Conservation (phyloP, 208 protist species). For the Trypanosoma cruzi region DNA sequence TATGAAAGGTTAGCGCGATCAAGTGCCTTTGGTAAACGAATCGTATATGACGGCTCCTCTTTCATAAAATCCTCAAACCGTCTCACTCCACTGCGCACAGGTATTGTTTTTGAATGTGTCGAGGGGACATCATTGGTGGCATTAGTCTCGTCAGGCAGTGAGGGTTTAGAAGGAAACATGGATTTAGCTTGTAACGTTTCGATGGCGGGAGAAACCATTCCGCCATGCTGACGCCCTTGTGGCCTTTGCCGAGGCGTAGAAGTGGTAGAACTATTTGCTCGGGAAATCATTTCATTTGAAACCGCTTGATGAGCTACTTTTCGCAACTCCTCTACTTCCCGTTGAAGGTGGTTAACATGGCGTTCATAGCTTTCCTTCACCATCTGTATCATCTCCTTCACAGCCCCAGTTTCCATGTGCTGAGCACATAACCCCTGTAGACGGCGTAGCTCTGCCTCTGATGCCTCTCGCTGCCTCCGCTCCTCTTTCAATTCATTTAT, state of each 20-base stretch:
- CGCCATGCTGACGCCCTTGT: background rate
- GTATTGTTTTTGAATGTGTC: background rate
- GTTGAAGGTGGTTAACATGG: slow-evolving; percentile 21
- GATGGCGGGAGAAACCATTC: slow-evolving; percentile 18
- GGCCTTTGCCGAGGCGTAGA: slow-evolving; percentile 8
- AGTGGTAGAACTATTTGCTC: background rate
- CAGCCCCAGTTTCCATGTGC: background rate
- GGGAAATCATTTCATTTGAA: slow-evolving; percentile 14
- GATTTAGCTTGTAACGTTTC: background rate
- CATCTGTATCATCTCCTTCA: slow-evolving; percentile 26
- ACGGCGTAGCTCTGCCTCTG: slow-evolving; percentile 20
- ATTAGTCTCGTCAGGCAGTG: background rate
- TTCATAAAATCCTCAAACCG: slow-evolving; percentile 80
- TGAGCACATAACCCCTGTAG: slow-evolving; percentile 9
- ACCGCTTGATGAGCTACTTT: background rate
- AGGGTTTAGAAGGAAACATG: slow-evolving; percentile 10
- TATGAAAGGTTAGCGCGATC: background rate
- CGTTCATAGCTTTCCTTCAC: slow-evolving; percentile 28
- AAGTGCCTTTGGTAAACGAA: slow-evolving; percentile 35
- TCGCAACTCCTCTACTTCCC: slow-evolving; percentile 29
- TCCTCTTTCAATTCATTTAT: slow-evolving; percentile 39
- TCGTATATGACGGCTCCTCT: slow-evolving; percentile 55
- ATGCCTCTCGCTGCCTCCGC: slow-evolving; percentile 30
- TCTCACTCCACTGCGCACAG: background rate
- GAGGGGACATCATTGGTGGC: background rate